Base-by-base conservation (phyloP, 805 yeast species). In the Lachancea fermentati region DNA sequence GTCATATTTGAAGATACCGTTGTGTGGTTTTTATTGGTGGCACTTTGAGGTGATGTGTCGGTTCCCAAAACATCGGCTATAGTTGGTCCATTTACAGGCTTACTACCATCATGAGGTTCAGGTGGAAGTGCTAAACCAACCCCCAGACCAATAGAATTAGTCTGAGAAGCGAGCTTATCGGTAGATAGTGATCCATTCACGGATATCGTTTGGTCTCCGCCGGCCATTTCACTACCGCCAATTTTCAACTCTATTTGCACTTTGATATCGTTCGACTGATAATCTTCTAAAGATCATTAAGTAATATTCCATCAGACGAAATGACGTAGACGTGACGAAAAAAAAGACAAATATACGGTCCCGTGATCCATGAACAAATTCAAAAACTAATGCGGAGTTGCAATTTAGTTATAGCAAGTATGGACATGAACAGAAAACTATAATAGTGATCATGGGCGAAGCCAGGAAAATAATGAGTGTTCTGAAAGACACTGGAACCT, bases 401-500 rank as follows among this genome's bases (percentile, higher is more conserved):
- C n/a, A n/a, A n/a, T n/a, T n/a, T n/a, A n/a, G n/a, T n/a, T n/a
- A n/a, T n/a, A n/a, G n/a, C n/a, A n/a, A n/a, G n/a, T n/a, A n/a
- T n/a, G n/a, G n/a, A n/a, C n/a, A n/a, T n/a, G n/a, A n/a, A n/a
- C n/a, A n/a, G n/a, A n/a, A n/a, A n/a, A 11, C 11, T 22, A 11
- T 22, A n/a, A 29, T 7, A 8, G n/a, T 8, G 12, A 19, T 4
- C 3, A 57, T 56, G 62, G 32, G 44, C 8, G 60, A 55, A 12
- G 45, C 43, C 17, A 48, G 54, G 30, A 47, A 48, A 17, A 46
- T 58, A 13, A 18, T 58, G 15, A 44, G 48, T 17, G 51, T 47
- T 8, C 32, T 61, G 19, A 52, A 47, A 19, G 53, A 49, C 5
- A 33, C 54, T 2, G 55, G 57, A 5, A 42, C 55, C 3, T 53